These are phyloP conservation scores for Rosa hybrid DNA, from an alignment of 331 rosid genomes.

Conservation along the genomic window DNA sequence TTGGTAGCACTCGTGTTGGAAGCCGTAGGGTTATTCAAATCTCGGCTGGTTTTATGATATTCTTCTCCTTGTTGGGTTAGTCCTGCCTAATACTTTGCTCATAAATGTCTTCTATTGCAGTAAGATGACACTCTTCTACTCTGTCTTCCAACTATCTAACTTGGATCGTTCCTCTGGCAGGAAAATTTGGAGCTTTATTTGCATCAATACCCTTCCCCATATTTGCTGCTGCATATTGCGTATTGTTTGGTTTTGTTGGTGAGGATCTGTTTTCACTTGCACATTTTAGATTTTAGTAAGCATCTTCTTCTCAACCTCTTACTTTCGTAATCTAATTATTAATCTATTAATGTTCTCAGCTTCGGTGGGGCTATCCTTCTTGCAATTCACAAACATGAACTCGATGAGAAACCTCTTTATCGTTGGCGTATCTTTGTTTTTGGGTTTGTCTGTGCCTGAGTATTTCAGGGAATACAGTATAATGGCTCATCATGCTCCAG, in stretches of 20 bases:
- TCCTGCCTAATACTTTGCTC: background rate
- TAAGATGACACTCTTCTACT: background rate
- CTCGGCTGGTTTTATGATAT: constrained; percentile 97
- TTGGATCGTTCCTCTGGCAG: constrained; percentile 43
- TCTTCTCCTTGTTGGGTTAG: constrained; percentile 91
- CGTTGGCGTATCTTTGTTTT: constrained; percentile 78
- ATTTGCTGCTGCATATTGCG: constrained; percentile 90
- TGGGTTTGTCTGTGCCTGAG: constrained; percentile 88
- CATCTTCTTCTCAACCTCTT: background rate
- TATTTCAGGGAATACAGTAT: constrained; percentile 84
- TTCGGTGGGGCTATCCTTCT: constrained; percentile 94
- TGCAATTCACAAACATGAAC: constrained; percentile 99
- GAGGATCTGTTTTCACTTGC: constrained; percentile 25
- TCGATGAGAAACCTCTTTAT: constrained; percentile 96
- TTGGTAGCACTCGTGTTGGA: constrained; percentile 98
- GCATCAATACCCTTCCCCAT: constrained; percentile 95
- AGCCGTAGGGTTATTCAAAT: constrained; percentile 97
- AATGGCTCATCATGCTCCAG: constrained; percentile 88
- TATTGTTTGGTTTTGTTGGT: constrained; percentile 97
- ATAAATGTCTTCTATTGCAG: background rate
- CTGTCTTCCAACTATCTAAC: background rate
- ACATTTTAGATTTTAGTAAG: background rate
- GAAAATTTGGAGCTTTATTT: constrained; percentile 95
- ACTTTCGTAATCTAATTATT: constrained; percentile 2
- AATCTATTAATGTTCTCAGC: constrained; percentile 50